Conservation (phyloP, 306 rosid genomes). For the Trifolium subterraneum region DNA sequence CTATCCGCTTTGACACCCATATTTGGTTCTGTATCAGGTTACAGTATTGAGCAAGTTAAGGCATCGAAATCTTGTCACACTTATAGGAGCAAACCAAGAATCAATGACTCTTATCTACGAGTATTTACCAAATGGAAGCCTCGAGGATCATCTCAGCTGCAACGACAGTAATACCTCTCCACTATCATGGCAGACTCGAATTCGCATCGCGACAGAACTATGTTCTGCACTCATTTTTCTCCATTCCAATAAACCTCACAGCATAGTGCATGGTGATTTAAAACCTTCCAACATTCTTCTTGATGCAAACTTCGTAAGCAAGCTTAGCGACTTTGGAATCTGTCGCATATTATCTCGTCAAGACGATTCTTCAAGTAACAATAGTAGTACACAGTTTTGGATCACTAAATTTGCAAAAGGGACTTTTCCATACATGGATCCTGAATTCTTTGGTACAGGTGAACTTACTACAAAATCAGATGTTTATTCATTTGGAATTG, state of each 20-base stretch:
- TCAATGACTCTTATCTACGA: constrained; percentile 73
- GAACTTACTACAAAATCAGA: constrained; percentile 86
- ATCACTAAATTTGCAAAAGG: constrained; percentile 66
- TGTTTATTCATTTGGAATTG: constrained; percentile 90
- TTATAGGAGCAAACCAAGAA: constrained; percentile 82
- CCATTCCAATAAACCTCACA: constrained; percentile 77
- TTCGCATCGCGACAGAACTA: constrained; percentile 71
- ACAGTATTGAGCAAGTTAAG: constrained; percentile 75
- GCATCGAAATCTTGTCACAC: constrained; percentile 84
- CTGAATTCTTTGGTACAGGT: constrained; percentile 71
- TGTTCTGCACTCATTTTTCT: constrained; percentile 89
- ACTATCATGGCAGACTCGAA: constrained; percentile 84
- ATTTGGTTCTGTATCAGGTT: constrained; percentile 58
- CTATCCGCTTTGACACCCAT: constrained; percentile 17
- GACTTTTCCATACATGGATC: constrained; percentile 75
- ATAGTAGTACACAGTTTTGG: constrained; percentile 52
- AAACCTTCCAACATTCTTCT: constrained; percentile 85
- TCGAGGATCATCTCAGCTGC: constrained; percentile 83
- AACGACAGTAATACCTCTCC: constrained; percentile 62
- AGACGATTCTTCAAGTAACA: constrained; percentile 44
- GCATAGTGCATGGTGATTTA: constrained; percentile 84
- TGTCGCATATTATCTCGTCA: constrained; percentile 50
- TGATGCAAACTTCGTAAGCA: constrained; percentile 68
- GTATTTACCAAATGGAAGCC: constrained; percentile 88
- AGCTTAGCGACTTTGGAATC: constrained; percentile 89